Evolutionary conservation across 768 basidiomycete genomes (phyloP), one percentile per base, ranked within the genome.

Genomic region (Auricularia sp.): DNA sequence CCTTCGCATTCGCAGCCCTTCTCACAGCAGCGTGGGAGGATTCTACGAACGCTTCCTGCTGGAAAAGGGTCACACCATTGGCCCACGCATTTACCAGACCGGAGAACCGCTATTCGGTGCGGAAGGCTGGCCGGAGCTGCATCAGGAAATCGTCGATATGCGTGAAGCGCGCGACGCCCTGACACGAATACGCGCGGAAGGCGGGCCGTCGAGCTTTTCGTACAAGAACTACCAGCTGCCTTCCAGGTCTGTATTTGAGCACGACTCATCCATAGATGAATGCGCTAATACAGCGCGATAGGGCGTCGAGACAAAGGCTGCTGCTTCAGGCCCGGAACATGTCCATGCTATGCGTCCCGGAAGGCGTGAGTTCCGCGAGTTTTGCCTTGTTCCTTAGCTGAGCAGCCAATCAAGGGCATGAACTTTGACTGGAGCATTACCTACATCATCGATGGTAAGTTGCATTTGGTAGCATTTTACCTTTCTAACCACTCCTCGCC

Each of bases 181-280:
- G 51, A 73, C 80, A 8, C 81, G 88, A 64, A 84, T 90, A 70
- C 88, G 87, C 67, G 86, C 77, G 3, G 88, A 90, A 71, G 88
- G 87, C 36, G 88, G 88, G 3, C 80, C 83, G 12, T 81, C 82
- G 0, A 83, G 81, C 66, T 86, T 86, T 68, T 89, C 87, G 11
- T 90, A 90, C 72, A 90, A 90, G 75, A 90, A 89, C 67, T 90
- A 90, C 68, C 86, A 87, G 66, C 70, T 87, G n/a, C 87, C 88
- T 18, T 83, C 82, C 33, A 80, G 86, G 85, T 86, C 65, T 29
- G 78, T 69, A 7, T 7, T 29, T 29, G 29, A 29, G 29, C 29
- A 29, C 29, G 29, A 1, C 29, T 29, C 3, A 29, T 29, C 29
- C 29, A 2, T 29, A 29, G 29, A 29, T 29, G 29, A 29, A 29